Percentiles rank a stretch among this genome's conserved stretches.
Conservation (phyloP, 1,139 yeast species). For the Yamadazyma songkhlaensis region DNA sequence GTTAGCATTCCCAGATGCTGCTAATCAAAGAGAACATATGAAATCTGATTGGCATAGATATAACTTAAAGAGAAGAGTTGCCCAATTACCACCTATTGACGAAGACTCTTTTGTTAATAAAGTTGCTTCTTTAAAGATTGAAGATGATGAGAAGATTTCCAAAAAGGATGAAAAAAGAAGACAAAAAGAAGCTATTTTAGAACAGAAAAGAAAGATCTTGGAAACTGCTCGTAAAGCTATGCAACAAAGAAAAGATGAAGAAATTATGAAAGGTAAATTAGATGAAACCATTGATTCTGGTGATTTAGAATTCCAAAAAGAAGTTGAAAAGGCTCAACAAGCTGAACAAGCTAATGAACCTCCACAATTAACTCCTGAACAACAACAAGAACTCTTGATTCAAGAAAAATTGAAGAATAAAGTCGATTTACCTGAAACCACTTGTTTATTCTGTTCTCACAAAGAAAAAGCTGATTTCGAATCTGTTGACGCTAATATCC, state of each 20-base stretch:
- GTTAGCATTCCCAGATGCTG: conserved; percentile 38
- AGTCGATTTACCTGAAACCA: conserved; percentile 68
- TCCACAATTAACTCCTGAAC: conserved; percentile 30
- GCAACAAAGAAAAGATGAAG: conserved; percentile 16
- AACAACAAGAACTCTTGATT: conserved; percentile 50
- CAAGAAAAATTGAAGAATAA: conserved; percentile 56
- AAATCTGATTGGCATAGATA: conserved; percentile 76
- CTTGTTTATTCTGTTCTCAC: conserved; percentile 75
- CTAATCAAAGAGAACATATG: conserved; percentile 48
- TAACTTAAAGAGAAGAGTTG: conserved; percentile 59
- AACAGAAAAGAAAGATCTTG: conserved; percentile 58
- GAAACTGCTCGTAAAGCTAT: conserved; percentile 60
- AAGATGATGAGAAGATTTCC: conserved; percentile 33
- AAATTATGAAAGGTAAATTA: conserved; percentile 25
- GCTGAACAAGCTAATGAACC: conserved; percentile 5
- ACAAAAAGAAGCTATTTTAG: conserved; percentile 62
- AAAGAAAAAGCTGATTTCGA: conserved; percentile 36
- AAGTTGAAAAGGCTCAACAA: conserved; percentile 13
- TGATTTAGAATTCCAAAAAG: conserved; percentile 9
- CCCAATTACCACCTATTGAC: conserved; percentile 54
- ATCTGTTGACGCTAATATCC: conserved; percentile 58
- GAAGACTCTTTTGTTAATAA: conserved; percentile 47
- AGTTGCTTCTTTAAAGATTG: conserved; percentile 33
- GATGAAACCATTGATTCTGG: conserved; percentile 7
- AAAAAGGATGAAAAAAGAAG: conserved; percentile 64